Conservation (phyloP, 2,329 filamentous ascomycete genomes). For the Cadophora malorum region DNA sequence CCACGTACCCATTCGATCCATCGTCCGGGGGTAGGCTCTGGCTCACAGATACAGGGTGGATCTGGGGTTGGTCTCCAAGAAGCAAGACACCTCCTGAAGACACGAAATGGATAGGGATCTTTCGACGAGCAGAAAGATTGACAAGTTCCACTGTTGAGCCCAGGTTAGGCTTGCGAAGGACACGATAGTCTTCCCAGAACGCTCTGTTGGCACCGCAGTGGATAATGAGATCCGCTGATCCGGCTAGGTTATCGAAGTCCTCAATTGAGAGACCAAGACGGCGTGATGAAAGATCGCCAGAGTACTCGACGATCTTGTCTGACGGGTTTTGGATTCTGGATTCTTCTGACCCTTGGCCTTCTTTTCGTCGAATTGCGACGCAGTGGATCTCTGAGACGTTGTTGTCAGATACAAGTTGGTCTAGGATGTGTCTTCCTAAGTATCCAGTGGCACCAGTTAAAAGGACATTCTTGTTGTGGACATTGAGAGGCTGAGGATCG, state of each 20-base stretch:
- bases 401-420: conserved; percentile 44
- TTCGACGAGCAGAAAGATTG: conserved; percentile 40
- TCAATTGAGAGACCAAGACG: conserved; percentile 48
- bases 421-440: conserved; percentile 49
- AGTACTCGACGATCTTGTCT: conserved; percentile 42
- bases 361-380: conserved; percentile 48
- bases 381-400: conserved; percentile 51
- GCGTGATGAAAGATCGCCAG: conserved; percentile 47
- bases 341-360: conserved; percentile 12
- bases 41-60: not conserved
- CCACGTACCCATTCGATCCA: conserved; percentile 43
- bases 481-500: not conserved
- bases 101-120: conserved; percentile 48
- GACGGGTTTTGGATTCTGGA: conserved; percentile 10
- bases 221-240: conserved; percentile 54
- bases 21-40: conserved; percentile 13
- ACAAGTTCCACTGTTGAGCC: conserved; percentile 46
- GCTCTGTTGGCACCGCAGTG: conserved; percentile 56
- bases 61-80: not conserved
- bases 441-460: conserved; percentile 52
- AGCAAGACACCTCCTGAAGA: conserved; percentile 37
- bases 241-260: conserved; percentile 43
- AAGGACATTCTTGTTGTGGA: conserved; percentile 31
- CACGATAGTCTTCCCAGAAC: conserved; percentile 48
- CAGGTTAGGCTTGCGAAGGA: conserved; percentile 47